Evolutionary conservation across 1,284 basidiomycete species (phyloP), one percentile per base, ranked within the genome.

Genomic region (Boletus sp.): DNA sequence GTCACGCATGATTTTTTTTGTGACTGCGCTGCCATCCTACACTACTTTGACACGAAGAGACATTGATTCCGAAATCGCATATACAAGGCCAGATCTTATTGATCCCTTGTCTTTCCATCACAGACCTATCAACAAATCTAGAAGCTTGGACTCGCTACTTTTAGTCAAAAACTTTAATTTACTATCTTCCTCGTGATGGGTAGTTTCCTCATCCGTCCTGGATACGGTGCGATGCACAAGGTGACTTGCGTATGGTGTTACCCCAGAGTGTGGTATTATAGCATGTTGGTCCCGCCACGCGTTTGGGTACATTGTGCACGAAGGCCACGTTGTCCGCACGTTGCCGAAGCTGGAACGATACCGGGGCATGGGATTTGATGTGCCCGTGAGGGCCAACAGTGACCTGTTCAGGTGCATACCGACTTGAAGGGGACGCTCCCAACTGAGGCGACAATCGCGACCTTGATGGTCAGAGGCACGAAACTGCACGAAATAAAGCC

Each of bases 91-190:
- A 61, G 53, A 54, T 65, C 58, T 61, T 52, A 41, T 51, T 61
- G 58, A 46, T 40, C 9, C 45, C 49, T 49, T 46, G 55, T 49
- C 40, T 41, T 29, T 54, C 39, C 48, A 49, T 54, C 47, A 56
- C 44, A 45, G 37, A 57, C 29, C 33, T 20, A 59, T 62, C 61
- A 56, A 46, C 30, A 32, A 16, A 57, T 54, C 55, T 48, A 48
- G 61, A 59, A 61, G 62, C 50, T 48, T 55, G 55, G 48, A 41
- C 22, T 41, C 43, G 57, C 60, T 48, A 35, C 50, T 32, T 65
- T 61, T 60, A 60, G 62, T 34, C 46, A 62, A 61, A 61, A 61
- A 61, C 63, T 51, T 60, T 61, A 65, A 64, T 46, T 57, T 54
- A 19, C 47, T 47, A 48, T 59, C 51, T 27, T 65, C 53, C 53